Evolutionary conservation across 1,284 basidiomycete species (phyloP).

Genomic region (Trametes polyzona): DNA sequence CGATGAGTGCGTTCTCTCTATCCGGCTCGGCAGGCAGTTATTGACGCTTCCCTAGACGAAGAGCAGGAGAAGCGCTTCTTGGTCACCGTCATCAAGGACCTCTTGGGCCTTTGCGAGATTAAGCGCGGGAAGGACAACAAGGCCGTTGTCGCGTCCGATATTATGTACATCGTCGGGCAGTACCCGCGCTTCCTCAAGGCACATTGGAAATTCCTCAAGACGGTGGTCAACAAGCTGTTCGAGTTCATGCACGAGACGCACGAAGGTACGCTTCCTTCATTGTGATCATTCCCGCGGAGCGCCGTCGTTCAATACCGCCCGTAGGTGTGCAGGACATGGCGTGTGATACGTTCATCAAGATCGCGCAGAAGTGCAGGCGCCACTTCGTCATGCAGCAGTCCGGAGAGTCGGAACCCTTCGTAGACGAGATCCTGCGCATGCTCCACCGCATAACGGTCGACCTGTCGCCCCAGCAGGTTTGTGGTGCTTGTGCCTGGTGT

Average conservation of each 20-base stretch:
- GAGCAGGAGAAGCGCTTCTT: constrained; percentile 99
- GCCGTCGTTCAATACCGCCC: constrained; percentile 2
- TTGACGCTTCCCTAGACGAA: constrained; percentile 66
- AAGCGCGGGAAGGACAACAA: constrained; percentile 99
- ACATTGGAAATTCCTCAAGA: constrained; percentile 99
- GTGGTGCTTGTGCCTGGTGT: constrained; percentile 12
- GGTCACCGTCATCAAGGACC: constrained; percentile 98
- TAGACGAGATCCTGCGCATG: constrained; percentile 95
- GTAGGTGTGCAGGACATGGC: constrained; percentile 99
- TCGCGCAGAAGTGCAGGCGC: constrained; percentile 97
- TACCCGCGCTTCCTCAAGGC: constrained; percentile 99
- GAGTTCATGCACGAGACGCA: constrained; percentile 99
- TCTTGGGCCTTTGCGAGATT: constrained; percentile 96
- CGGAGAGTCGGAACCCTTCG: constrained; percentile 96
- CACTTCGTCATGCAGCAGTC: constrained; percentile 99
- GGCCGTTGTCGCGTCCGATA: constrained; percentile 98
- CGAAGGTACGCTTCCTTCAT: constrained; percentile 65
- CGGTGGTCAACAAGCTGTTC: constrained; percentile 99
- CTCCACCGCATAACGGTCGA: constrained; percentile 96
- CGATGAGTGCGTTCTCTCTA: constrained; percentile 84
- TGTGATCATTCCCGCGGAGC: not conserved
- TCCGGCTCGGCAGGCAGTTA: constrained; percentile 5
- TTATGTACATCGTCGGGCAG: constrained; percentile 99
- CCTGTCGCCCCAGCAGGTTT: constrained; percentile 89
- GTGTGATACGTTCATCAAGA: constrained; percentile 99